Evolutionary conservation across 768 basidiomycete genomes (phyloP).

Genomic region (Kwoniella pini): DNA sequence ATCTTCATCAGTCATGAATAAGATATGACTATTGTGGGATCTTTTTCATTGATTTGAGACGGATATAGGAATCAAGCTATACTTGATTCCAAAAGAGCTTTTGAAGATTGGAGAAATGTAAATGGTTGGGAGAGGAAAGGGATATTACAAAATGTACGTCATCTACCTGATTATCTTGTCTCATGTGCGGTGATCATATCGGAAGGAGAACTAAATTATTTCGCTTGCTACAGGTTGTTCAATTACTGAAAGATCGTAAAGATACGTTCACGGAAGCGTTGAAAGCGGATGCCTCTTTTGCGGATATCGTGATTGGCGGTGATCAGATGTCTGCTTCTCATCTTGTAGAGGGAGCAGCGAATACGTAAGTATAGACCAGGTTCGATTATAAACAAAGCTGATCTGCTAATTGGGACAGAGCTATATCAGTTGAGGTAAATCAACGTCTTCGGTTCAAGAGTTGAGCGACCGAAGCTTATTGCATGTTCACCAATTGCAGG

Average conservation of each 20-base stretch:
- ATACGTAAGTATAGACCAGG: slow-evolving; percentile 20
- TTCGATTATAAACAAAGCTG: background rate
- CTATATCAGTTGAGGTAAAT: slow-evolving; percentile 27
- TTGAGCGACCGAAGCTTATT: too few relatives aligned
- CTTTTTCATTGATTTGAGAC: background rate
- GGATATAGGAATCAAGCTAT: slow-evolving; percentile 20
- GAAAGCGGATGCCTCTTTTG: slow-evolving; percentile 23
- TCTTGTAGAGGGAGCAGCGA: slow-evolving; percentile 29
- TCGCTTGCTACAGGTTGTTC: slow-evolving; percentile 12
- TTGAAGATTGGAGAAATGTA: slow-evolving; percentile 26
- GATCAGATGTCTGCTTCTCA: slow-evolving; percentile 25
- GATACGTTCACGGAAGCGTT: slow-evolving; percentile 18
- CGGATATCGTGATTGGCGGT: slow-evolving; percentile 22
- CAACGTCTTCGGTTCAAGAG: too few relatives aligned
- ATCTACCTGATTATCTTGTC: background rate
- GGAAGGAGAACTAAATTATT: too few relatives aligned
- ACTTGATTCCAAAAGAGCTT: slow-evolving; percentile 17
- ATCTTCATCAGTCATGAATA: background rate
- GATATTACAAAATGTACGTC: slow-evolving; percentile 26
- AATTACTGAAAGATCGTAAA: slow-evolving; percentile 28
- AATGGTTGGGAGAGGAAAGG: slow-evolving; percentile 32
- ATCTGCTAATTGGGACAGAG: slow-evolving; percentile 2
- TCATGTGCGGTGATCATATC: too few relatives aligned
- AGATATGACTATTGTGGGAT: background rate
- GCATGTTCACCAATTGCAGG: too few relatives aligned